Percentiles rank a stretch among this genome's conserved stretches.
These are phyloP conservation scores for Bryum argenteum DNA, from an alignment of 225 moss, liverwort and hornwort genomes.

Conservation along the genomic window DNA sequence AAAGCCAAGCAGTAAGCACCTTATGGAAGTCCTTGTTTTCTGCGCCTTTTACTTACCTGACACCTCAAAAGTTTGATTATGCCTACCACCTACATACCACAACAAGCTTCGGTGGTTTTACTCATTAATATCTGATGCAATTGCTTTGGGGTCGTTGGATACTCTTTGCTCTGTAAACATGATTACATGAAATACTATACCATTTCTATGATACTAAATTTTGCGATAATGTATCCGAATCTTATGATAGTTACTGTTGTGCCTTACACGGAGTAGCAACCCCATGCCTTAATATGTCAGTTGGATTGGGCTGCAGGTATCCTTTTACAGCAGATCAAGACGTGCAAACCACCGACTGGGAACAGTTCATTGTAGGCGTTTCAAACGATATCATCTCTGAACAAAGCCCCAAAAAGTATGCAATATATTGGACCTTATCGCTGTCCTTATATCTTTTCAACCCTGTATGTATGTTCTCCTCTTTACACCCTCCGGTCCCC, in stretches of 20 bases:
- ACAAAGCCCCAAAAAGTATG: slow-evolving; percentile 88
- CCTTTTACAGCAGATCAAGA: slow-evolving; percentile 76
- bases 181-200: background rate
- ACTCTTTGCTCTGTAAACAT: background rate
- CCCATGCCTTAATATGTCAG: background rate
- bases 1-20: slow-evolving; percentile 80
- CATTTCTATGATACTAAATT: background rate
- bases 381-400: slow-evolving; percentile 80
- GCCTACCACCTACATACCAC: background rate
- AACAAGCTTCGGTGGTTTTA: background rate
- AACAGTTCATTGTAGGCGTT: slow-evolving; percentile 76
- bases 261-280: background rate
- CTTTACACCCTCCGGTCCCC: background rate
- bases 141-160: background rate
- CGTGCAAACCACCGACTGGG: slow-evolving; percentile 87
- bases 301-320: slow-evolving; percentile 50
- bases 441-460: slow-evolving; percentile 4
- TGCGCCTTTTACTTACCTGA: background rate
- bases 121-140: background rate
- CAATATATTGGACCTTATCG: background rate
- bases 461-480: background rate
- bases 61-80: background rate
- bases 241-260: background rate
- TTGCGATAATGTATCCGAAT: background rate
- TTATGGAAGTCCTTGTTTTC: background rate